Base-by-base conservation (phyloP, 1,284 basidiomycete species). In the Sporisorium graminicola region DNA sequence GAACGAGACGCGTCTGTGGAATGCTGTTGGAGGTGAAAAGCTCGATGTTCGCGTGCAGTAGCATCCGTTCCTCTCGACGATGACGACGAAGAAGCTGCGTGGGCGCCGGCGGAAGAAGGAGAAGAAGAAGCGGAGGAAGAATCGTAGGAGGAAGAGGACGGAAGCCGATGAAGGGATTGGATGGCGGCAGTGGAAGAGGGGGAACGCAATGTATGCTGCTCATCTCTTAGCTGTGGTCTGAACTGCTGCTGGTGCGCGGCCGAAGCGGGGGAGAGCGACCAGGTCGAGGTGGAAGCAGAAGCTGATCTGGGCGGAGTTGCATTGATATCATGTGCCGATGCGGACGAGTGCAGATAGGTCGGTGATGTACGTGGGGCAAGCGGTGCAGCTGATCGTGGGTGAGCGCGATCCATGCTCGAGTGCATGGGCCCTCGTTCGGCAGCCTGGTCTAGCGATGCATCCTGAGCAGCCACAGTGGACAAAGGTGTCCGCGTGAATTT, bases 331-430 rank as follows among this genome's bases (percentile, higher is more conserved):
- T 46, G 44, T 24, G 13, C 24, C 22, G 44, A 52, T 35, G 50
- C 33, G 14, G 33, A 22, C 22, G 27, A 26, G 40, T 27, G 24
- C 26, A 29, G 12, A 27, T 42, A 14, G 7, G 49, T 12, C 7
- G 42, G 27, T 16, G n/a, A 13, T 13, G 29, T 35, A 44, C 4
- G 14, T 5, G 46, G 16, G 13, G 56, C 46, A 46, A 27, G n/a
- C 20, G 37, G 29, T 27, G 55, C 22, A 12, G 54, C 33, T 33
- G 37, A n/a, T 22, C 50, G 55, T 51, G 47, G 20, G 6, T 35
- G 55, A 27, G 20, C 40, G 55, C 64, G 69, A 29, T 72, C 64
- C 64, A 57, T 56, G 64, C 64, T 72, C 10, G 44, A 26, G 58
- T 58, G 63, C 69, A 47, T 56, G 50, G 56, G 26, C 40, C 64